These are phyloP conservation scores for Diaporthe nobilis DNA, from an alignment of 2,329 filamentous ascomycete species.

Conservation along the genomic window DNA sequence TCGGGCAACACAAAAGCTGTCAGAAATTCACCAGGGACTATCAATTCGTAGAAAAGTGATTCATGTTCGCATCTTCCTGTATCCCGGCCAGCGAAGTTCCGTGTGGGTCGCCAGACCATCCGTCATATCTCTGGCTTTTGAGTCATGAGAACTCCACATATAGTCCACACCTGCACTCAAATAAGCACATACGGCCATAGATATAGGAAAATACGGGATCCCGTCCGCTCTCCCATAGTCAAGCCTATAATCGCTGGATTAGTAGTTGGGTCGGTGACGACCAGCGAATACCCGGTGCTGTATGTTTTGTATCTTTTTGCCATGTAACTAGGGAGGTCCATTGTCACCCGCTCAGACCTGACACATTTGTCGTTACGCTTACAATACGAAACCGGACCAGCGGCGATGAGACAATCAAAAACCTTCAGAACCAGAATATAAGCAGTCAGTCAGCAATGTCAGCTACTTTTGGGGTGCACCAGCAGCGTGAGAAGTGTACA, in stretches of 20 bases:
- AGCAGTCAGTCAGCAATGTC: no score
- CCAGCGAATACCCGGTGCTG: constrained; percentile 7
- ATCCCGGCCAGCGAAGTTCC: no score
- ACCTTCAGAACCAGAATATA: constrained; percentile 48
- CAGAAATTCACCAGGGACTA: no score
- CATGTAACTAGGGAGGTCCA: constrained; percentile 60
- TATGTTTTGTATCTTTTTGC: not conserved
- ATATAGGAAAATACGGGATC: constrained; percentile 6
- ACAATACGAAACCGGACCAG: constrained; percentile 60
- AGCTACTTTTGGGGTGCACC: no score
- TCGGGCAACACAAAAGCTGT: not conserved
- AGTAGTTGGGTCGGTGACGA: not conserved
- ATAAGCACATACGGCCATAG: constrained; percentile 5
- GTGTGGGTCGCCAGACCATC: not conserved
- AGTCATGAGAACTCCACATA: not conserved
- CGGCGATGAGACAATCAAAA: constrained; percentile 67
- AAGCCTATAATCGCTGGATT: no score
- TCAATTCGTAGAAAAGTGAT: not conserved
- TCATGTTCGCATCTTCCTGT: no score
- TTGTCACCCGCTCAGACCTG: constrained; percentile 64
- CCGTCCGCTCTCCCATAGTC: not conserved
- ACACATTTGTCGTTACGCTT: constrained; percentile 63
- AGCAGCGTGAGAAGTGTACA: no score
- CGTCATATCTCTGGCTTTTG: not conserved
- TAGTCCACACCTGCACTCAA: not conserved